phyloP scores from a whole-genome alignment of 2,329 filamentous ascomycete genomes.

The Clarireedia homoeocarpa region DNA sequence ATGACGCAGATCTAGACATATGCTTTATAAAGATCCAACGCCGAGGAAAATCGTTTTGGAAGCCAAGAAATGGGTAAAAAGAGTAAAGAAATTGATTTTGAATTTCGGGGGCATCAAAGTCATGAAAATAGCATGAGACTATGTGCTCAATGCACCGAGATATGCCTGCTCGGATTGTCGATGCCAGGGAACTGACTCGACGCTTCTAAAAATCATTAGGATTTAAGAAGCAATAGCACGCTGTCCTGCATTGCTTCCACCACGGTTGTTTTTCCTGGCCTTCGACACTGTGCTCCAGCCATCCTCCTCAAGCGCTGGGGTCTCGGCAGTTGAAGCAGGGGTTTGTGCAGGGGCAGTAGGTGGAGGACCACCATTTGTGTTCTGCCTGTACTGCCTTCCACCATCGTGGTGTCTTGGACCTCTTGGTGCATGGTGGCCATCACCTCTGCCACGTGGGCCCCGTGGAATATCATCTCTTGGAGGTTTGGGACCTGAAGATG shows the following conservation, averaged over 20 bases:
- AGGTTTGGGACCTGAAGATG: constrained; percentile 35
- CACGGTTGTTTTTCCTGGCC: constrained; percentile 30
- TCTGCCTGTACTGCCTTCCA: constrained; percentile 18
- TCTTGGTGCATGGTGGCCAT: constrained; percentile 23
- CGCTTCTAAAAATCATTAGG: constrained; percentile 2
- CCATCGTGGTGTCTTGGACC: constrained; percentile 26
- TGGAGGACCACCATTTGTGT: constrained; percentile 37
- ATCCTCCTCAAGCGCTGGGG: constrained; percentile 45
- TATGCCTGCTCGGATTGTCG: constrained; percentile 9
- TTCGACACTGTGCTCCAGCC: constrained; percentile 55
- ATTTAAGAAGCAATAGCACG: constrained; percentile 29
- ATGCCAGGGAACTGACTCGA: constrained; percentile 1
- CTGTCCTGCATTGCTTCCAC: constrained; percentile 24
- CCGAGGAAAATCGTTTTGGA: constrained; percentile 11
- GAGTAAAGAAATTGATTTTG: constrained; percentile 1
- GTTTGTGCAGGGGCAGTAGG: constrained; percentile 34
- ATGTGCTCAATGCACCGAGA: constrained; percentile 10
- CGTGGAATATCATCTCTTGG: constrained; percentile 36
- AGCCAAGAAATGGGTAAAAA: not conserved
- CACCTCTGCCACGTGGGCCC: constrained; percentile 35
- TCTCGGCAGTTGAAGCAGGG: constrained; percentile 28
- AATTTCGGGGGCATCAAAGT: constrained; percentile 1
- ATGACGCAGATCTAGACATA: constrained; percentile 24
- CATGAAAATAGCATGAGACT: not conserved
- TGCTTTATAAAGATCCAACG: constrained; percentile 24